Percentiles rank a stretch among this genome's conserved stretches.
Evolutionary conservation across 2,329 filamentous ascomycete genomes (phyloP).

Genomic region (Exserohilum turcica): DNA sequence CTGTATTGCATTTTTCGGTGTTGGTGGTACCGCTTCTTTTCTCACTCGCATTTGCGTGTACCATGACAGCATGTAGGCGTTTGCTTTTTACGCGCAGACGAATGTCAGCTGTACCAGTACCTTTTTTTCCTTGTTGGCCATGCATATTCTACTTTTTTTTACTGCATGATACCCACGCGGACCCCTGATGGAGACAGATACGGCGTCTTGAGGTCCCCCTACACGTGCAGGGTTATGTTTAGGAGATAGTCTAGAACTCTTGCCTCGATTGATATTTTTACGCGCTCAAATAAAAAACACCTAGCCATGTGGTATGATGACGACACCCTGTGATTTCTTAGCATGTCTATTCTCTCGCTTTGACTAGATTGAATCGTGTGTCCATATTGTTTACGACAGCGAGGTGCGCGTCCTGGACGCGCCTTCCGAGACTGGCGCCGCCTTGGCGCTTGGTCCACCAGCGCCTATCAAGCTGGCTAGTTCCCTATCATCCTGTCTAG

Average conservation of each 20-base stretch:
- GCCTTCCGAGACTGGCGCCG: conserved; percentile 9
- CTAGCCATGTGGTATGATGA: not conserved
- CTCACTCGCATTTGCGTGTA: conserved; percentile 4
- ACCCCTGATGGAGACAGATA: conserved; percentile 14
- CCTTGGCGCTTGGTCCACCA: conserved; percentile 14
- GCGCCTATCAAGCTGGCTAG: conserved; percentile 6
- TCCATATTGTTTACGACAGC: not conserved
- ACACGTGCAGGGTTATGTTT: conserved; percentile 9
- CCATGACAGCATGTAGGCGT: conserved; percentile 29
- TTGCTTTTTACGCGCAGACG: conserved; percentile 10
- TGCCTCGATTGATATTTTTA: conserved; percentile 14
- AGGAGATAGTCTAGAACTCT: conserved; percentile 9
- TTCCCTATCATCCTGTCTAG: not conserved
- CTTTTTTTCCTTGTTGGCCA: conserved; percentile 15
- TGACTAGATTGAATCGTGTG: not conserved
- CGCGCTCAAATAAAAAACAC: not conserved
- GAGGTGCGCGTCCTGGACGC: conserved; percentile 4
- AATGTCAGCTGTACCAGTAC: conserved; percentile 22
- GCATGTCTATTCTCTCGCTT: not conserved
- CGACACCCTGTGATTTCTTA: not conserved
- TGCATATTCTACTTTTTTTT: conserved; percentile 22
- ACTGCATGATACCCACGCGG: conserved; percentile 39
- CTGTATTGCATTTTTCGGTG: conserved; percentile 30
- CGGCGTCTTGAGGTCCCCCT: conserved; percentile 8
- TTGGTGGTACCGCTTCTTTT: conserved; percentile 17